Base-by-base conservation (phyloP, 805 yeast species). In the Kazachstania martiniae region DNA sequence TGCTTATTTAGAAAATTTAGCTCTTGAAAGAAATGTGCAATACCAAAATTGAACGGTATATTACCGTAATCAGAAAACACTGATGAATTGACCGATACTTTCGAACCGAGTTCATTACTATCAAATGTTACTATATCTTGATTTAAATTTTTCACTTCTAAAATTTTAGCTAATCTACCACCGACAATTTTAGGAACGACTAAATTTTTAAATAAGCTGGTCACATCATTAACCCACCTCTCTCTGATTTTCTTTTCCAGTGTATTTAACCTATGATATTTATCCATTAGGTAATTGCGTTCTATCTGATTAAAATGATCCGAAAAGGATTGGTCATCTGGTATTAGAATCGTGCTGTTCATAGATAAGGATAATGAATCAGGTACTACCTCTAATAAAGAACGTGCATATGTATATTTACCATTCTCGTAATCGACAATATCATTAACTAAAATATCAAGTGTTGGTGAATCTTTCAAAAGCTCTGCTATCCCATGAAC, bases 401-500 rank as follows among this genome's bases (percentile, higher is more conserved):
- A 18, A n/a, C 17, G 21, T 10, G 28, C 23, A 21, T 28, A 5
- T 4, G 27, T 18, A 19, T 22, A 36, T 6, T 33, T 25, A 7
- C 13, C 24, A n/a, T 21, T 21, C 12, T 15, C 4, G 4, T 9
- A 8, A 10, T 15, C 19, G 17, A 29, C 31, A 10, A 65, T 44
- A 3, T 61, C 61, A n/a, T n/a, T n/a, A n/a, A n/a, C n/a, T 45
- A 63, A 65, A 13, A 61, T 39, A 18, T 48, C n/a, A 6, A 23
- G 13, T n/a, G n/a, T 37, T 29, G 58, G 58, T 46, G 56, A 57
- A 21, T 44, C 23, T 10, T 63, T 59, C 1, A 79, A 40, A 8
- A 68, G 43, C 12, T 57, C 44, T 35, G 71, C 72, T 2, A 80
- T 62, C 1, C 81, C 85, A 37, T 80, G 84, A 9, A 84, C 71